Percentiles rank a stretch among this genome's conserved stretches.
These are phyloP conservation scores for Thalassiosira livingstoniorum DNA, from an alignment of 352 stramenopile species.

Conservation along the genomic window DNA sequence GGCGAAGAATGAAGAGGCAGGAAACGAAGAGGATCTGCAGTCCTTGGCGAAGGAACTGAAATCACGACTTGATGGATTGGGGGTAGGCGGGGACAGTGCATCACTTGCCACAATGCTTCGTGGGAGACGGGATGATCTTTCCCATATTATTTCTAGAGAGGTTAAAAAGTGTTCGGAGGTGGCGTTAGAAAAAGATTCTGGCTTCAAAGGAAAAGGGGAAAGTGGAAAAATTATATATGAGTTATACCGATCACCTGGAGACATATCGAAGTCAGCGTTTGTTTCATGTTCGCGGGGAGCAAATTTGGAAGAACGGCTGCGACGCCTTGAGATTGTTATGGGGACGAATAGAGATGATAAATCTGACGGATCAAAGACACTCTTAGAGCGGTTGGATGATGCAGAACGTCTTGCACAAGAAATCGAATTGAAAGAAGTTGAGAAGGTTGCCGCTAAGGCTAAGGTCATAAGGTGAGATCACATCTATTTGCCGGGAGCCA, in stretches of 20 bases:
- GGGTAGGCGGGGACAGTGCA: conserved; percentile 1
- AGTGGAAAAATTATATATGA: conserved; percentile 63
- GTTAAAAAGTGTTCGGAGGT: conserved; percentile 10
- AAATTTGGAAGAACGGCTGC: conserved; percentile 66
- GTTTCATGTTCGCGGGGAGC: conserved; percentile 25
- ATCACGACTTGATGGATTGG: conserved; percentile 31
- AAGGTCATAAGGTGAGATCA: conserved; percentile 75
- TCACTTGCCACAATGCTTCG: conserved; percentile 17
- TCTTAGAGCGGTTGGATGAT: conserved; percentile 67
- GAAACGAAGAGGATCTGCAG: conserved; percentile 36
- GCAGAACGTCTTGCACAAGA: conserved; percentile 60
- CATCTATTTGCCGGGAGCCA: neutral
- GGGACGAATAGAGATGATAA: conserved; percentile 22
- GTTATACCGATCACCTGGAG: conserved; percentile 40
- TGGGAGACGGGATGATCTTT: conserved; percentile 37
- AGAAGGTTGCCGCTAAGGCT: conserved; percentile 69
- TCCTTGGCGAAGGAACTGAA: conserved; percentile 27
- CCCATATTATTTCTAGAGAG: conserved; percentile 36
- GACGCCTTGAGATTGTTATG: conserved; percentile 64
- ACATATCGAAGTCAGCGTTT: neutral
- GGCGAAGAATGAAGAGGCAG: conserved; percentile 6
- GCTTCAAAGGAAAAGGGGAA: conserved; percentile 10
- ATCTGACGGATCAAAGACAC: conserved; percentile 8
- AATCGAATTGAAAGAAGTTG: conserved; percentile 63
- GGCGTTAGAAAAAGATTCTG: neutral